phyloP scores from a whole-genome alignment of 139 green algal genomes.

The Gonium pectorale region DNA sequence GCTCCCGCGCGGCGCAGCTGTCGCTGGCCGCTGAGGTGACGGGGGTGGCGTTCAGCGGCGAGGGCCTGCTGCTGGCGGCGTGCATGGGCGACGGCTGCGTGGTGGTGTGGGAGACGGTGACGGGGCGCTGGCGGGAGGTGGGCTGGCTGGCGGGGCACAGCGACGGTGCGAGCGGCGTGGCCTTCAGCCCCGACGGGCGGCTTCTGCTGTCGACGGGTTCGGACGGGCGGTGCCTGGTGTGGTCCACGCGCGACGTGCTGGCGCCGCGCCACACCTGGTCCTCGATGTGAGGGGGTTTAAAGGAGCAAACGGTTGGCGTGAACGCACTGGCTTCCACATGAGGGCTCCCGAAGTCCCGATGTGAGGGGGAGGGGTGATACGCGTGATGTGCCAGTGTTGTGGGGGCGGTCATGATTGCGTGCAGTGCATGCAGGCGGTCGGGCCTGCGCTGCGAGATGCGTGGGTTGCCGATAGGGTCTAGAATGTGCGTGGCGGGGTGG shows the following conservation, averaged over 20 bases:
- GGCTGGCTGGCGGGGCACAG: slow-evolving; percentile 13
- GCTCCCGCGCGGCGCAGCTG: not conserved
- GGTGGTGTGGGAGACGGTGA: slow-evolving; percentile 2
- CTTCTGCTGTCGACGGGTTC: not conserved
- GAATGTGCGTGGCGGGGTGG: no score
- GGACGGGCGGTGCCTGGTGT: not conserved
- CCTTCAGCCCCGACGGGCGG: slow-evolving; percentile 6
- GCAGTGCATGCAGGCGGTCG: no score
- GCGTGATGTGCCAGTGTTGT: no score
- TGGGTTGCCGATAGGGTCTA: no score
- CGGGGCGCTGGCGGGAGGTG: slow-evolving; percentile 2
- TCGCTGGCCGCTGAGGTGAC: not conserved
- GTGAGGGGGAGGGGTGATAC: no score
- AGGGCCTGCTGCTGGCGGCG: slow-evolving; percentile 11
- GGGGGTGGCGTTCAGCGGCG: not conserved
- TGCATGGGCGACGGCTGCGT: not conserved
- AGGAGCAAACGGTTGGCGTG: no score
- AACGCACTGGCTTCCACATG: no score
- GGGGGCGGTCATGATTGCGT: no score
- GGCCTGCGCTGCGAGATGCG: no score
- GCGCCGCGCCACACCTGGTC: not conserved
- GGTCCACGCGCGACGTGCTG: slow-evolving; percentile 24
- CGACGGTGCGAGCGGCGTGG: not conserved
- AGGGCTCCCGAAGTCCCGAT: no score
- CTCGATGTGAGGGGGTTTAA: no score